Conservation (phyloP, 805 yeast species). For the Hanseniaspora meyeri region DNA sequence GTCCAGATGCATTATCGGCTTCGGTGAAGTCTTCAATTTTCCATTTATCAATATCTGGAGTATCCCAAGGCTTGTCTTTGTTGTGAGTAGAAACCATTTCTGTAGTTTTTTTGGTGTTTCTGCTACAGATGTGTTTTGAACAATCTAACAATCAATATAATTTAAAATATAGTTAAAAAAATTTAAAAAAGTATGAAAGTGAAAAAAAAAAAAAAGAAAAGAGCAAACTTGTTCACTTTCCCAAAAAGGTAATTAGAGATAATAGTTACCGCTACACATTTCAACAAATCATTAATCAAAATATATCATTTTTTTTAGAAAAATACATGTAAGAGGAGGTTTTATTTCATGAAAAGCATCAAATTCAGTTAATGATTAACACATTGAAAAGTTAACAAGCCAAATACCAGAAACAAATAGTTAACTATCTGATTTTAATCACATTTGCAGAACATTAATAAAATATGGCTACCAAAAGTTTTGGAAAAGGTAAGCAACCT, state of each 20-base stretch:
- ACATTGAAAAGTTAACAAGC: too few species aligned
- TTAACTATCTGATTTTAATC: too few species aligned
- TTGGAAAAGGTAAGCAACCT: background rate
- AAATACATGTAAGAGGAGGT: too few species aligned
- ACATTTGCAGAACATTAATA: too few species aligned
- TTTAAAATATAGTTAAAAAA: too few species aligned
- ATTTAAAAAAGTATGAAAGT: background rate
- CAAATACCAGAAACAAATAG: too few species aligned
- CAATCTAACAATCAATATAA: too few species aligned
- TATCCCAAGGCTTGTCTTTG: constrained; percentile 96
- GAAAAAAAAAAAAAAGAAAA: background rate
- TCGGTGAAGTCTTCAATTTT: constrained; percentile 72
- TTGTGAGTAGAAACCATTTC: constrained; percentile 84
- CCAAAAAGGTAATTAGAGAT: background rate
- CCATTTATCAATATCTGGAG: constrained; percentile 92
- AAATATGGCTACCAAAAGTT: background rate
- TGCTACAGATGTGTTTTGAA: background rate
- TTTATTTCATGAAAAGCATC: background rate
- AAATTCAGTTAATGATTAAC: too few species aligned
- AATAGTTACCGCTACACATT: background rate
- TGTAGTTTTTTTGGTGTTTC: background rate
- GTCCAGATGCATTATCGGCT: constrained; percentile 77
- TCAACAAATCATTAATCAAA: background rate
- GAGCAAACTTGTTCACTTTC: background rate
- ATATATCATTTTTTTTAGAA: too few species aligned